phyloP scores from a whole-genome alignment of 2,329 filamentous ascomycete genomes.

The Aciculosporium take region DNA sequence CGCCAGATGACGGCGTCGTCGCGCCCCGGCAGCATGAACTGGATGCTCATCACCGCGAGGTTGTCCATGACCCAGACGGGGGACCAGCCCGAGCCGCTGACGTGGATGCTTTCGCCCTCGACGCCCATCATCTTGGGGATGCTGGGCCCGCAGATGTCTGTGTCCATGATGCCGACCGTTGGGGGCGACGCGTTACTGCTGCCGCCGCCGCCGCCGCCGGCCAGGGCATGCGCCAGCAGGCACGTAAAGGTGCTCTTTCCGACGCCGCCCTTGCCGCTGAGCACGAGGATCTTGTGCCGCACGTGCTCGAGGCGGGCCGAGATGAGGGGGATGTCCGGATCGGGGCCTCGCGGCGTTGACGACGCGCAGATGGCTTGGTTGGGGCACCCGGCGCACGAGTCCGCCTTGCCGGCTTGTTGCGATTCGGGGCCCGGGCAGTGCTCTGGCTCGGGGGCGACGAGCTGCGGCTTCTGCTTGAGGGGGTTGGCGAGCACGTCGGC shows the following conservation, averaged over 20 bases:
- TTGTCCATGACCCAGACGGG: constrained; percentile 95
- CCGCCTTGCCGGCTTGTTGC: constrained; percentile 51
- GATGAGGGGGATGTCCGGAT: constrained; percentile 85
- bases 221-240: constrained; percentile 79
- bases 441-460: constrained; percentile 90
- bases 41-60: constrained; percentile 88
- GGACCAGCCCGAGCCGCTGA: constrained; percentile 78
- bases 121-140: constrained; percentile 99
- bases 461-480: constrained; percentile 62
- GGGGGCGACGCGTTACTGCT: too few relatives aligned
- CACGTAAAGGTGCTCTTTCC: constrained; percentile 91
- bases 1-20: constrained; percentile 97
- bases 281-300: constrained; percentile 80
- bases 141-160: constrained; percentile 88
- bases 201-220: constrained; percentile 59
- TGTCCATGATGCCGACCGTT: constrained; percentile 97
- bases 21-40: constrained; percentile 90
- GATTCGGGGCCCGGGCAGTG: constrained; percentile 90
- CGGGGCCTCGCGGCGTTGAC: constrained; percentile 83
- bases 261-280: constrained; percentile 91
- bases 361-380: constrained; percentile 94
- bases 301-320: constrained; percentile 68
- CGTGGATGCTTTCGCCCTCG: constrained; percentile 82
- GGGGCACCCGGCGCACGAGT: constrained; percentile 87
- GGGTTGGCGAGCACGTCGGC: constrained; percentile 62